Evolutionary conservation across 192 early-diverging fungal genomes (phyloP), one percentile per base, ranked within the genome.

Genomic region (Phycomyces blakesleeanus): DNA sequence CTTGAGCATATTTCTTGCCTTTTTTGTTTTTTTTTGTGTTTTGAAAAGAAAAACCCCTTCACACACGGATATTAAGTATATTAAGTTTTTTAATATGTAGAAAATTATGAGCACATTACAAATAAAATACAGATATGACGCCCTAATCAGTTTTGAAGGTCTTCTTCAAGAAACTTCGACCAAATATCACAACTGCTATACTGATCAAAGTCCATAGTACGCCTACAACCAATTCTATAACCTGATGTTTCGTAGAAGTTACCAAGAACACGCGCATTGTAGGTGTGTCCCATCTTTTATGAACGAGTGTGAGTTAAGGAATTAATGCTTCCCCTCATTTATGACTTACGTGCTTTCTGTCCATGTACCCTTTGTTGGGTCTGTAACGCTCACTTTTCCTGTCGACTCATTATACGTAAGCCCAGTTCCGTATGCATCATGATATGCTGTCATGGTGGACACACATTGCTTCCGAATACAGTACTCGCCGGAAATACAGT

Each of bases 261-360:
- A 78, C 74, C 3, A 70, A 27, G 38, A 75, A 83, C 10, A 80
- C 40, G 9, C 78, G 65, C 25, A 83, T 50, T n/a, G 55, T 60
- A 21, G 77, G 61, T 15, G 68, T 60, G 42, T 83, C 71, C 78
- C 81, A 80, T 37, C 81, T 83, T 53, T 12, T n/a, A n/a, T n/a
- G n/a, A n/a, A n/a, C n/a, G n/a, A n/a, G n/a, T n/a, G n/a, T n/a
- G n/a, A n/a, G n/a, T n/a, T n/a, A n/a, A n/a, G n/a, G n/a, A n/a
- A n/a, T n/a, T n/a, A n/a, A n/a, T 55, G 66, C 24, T 18, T 47
- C 21, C 39, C n/a, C n/a, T n/a, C n/a, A n/a, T n/a, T n/a, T n/a
- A 34, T 16, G 14, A 79, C 82, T 64, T 84, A 81, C 82, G 70
- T 76, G 69, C 77, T 77, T 55, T 81, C 80, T 5, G 76, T 72